Conservation (phyloP, 306 rosid species). For the Citrullus amarus region DNA sequence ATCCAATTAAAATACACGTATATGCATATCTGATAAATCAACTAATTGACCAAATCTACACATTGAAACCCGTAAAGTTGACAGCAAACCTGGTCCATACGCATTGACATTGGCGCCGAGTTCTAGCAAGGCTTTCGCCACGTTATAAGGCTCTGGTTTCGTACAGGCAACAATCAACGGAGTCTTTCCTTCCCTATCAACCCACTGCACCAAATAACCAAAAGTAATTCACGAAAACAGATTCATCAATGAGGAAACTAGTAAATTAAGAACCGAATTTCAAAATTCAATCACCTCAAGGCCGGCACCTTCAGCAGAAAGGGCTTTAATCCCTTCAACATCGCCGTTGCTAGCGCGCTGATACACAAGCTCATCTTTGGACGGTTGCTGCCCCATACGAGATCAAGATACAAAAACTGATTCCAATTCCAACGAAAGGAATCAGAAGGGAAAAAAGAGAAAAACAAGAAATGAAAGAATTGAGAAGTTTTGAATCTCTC, state of each 20-base stretch:
- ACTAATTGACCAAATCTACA: background rate
- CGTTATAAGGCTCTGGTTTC: slow-evolving; percentile 51
- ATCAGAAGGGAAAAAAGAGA: background rate
- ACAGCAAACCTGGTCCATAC: slow-evolving; percentile 60
- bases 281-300: slow-evolving; percentile 50
- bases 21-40: background rate
- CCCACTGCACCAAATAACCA: slow-evolving; percentile 45
- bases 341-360: slow-evolving; percentile 68
- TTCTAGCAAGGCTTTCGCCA: slow-evolving; percentile 63
- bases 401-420: background rate
- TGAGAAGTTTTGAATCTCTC: background rate
- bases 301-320: slow-evolving; percentile 60
- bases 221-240: background rate
- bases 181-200: slow-evolving; percentile 67
- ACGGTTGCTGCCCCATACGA: slow-evolving; percentile 73
- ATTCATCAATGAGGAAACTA: background rate
- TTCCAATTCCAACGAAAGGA: background rate
- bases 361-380: slow-evolving; percentile 65
- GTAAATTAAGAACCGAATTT: background rate
- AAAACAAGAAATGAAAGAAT: background rate
- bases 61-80: background rate
- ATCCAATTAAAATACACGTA: background rate
- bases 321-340: slow-evolving; percentile 62
- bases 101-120: slow-evolving; percentile 93
- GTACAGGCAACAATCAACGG: slow-evolving; percentile 77